Evolutionary conservation across 306 rosid genomes (phyloP).

Genomic region (Cucumis cinereus): DNA sequence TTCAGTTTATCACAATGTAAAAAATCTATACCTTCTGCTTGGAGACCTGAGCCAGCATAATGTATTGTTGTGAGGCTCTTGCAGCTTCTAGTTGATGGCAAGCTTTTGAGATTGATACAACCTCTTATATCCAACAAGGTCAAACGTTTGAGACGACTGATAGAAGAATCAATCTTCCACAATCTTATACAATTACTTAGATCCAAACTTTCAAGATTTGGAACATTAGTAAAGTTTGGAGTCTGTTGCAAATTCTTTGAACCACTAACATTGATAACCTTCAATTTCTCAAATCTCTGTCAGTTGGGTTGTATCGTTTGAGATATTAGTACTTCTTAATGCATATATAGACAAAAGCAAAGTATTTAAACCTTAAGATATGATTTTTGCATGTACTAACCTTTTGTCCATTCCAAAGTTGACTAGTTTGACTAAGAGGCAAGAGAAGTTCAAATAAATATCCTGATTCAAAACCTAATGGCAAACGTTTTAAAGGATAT

Average conservation of each 20-base stretch:
- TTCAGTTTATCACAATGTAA: background rate
- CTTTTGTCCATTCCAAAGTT: conserved; percentile 1
- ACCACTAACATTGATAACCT: conserved; percentile 1
- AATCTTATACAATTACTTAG: conserved; percentile 4
- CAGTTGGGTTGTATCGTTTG: background rate
- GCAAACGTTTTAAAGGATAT: conserved; percentile 6
- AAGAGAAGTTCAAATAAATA: conserved; percentile 12
- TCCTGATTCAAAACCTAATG: background rate
- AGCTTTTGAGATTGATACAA: background rate
- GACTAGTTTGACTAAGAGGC: background rate
- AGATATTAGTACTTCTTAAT: background rate
- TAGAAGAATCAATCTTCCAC: background rate
- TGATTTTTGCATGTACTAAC: background rate
- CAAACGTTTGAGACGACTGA: background rate
- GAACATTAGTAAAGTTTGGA: conserved; percentile 9
- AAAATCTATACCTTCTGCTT: background rate
- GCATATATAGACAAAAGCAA: too few species aligned
- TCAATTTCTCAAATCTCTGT: background rate
- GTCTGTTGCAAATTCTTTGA: conserved; percentile 4
- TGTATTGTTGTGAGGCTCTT: background rate
- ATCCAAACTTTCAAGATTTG: background rate
- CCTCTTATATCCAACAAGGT: background rate
- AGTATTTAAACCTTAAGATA: too few species aligned
- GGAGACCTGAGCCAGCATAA: background rate
- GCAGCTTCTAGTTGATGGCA: background rate